phyloP scores from a whole-genome alignment of 805 yeast species.

The Kregervanrija pseudodelftensis region DNA sequence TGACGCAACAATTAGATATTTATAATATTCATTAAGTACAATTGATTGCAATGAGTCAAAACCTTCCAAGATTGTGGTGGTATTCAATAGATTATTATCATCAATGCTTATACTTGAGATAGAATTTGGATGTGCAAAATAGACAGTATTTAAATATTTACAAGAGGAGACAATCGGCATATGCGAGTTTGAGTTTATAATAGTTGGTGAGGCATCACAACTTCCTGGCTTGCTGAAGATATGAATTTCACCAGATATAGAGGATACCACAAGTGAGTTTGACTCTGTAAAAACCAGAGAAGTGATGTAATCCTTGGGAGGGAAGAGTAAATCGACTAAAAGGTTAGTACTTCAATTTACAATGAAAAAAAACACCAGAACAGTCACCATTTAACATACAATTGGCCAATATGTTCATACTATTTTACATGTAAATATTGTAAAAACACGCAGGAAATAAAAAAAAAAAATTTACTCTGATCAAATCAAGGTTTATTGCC shows the following conservation, averaged over 20 bases:
- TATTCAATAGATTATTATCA: not conserved
- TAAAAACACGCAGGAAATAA: too few species aligned
- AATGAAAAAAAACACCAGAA: too few species aligned
- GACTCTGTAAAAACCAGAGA: slow-evolving; percentile 1
- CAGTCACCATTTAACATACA: too few species aligned
- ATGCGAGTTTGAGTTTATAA: not conserved
- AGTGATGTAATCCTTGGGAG: slow-evolving; percentile 8
- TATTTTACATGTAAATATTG: too few species aligned
- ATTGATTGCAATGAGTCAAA: slow-evolving; percentile 2
- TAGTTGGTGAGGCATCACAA: not conserved
- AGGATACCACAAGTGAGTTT: slow-evolving; percentile 1
- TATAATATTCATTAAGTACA: slow-evolving; percentile 8
- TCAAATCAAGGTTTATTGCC: too few species aligned
- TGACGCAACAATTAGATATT: slow-evolving; percentile 43
- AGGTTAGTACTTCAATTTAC: not conserved
- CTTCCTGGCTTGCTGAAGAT: not conserved
- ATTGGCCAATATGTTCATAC: too few species aligned
- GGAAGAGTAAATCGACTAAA: slow-evolving; percentile 1
- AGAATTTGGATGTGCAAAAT: not conserved
- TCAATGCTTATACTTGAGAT: not conserved
- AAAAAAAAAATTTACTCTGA: too few species aligned
- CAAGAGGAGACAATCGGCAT: slow-evolving; percentile 2
- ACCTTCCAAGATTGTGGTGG: not conserved
- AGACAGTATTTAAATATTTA: not conserved
- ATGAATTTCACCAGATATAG: slow-evolving; percentile 5